Base-by-base conservation (phyloP, 1,284 basidiomycete genomes). In the Ceratobasidium sp. region DNA sequence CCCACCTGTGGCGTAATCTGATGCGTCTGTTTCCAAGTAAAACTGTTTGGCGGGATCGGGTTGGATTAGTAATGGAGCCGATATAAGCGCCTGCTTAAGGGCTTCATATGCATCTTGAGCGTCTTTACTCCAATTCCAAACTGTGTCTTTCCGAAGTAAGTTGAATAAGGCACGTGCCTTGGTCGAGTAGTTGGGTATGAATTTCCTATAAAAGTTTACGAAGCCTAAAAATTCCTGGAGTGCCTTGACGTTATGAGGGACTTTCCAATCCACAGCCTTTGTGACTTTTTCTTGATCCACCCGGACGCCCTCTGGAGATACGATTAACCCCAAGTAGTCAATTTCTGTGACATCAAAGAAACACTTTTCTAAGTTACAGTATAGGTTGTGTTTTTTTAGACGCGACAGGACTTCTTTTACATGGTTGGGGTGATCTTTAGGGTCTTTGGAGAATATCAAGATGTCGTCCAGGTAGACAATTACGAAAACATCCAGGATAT, bases 251-350 rank as follows among this genome's bases (percentile, higher is more conserved):
- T 56, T 81, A 1, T 46, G 6, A 46, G 44, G 44, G 7, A 6
- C 13, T 6, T 46, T 46, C 44, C 44, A 46, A 13, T 46, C n/a
- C 77, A 64, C 51, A 42, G 85, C 79, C 0, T 82, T 77, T 7
- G 80, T 26, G 4, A 86, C 66, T 79, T 86, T 86, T 18, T 68
- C 73, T 0, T 66, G 71, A 55, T 83, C 81, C 83, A 85, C 84
- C 0, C 23, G n/a, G 26, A 85, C 53, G 0, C 83, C 82, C 7
- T 58, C 20, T 55, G 7, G 18, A 1, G 55, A 71, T 39, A 42
- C 13, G 40, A 84, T 75, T 73, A 82, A 82, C 2, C 86, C 85
- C 0, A 87, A 81, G 81, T 84, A 86, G 6, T 83, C 82, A 20
- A 81, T 78, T 12, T 73, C 6, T 4, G 42, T 28, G 3, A 61